These are phyloP conservation scores for Chenopodium berlandieri DNA, from an alignment of 148 eudicot genomes.

Conservation along the genomic window DNA sequence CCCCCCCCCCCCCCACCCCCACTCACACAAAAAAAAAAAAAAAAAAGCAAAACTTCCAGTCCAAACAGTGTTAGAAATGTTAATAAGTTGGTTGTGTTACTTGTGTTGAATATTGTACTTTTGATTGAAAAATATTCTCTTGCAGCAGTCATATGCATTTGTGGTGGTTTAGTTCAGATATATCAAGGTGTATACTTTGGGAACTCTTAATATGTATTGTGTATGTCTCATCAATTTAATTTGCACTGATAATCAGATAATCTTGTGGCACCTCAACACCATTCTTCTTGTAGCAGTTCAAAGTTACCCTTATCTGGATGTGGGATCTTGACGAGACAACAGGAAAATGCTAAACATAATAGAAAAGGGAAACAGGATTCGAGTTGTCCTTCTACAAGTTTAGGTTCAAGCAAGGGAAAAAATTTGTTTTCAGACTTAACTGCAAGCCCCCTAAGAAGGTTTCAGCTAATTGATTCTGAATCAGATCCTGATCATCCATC, in stretches of 20 bases:
- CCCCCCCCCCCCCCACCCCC: too few relatives aligned
- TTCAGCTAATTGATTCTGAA: conserved; percentile 71
- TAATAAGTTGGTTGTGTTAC: neutral
- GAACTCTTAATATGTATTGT: neutral
- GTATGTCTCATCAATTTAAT: neutral
- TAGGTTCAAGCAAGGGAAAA: conserved; percentile 38
- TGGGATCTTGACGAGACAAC: conserved; percentile 52
- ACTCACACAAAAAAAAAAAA: too few relatives aligned
- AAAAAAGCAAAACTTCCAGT: too few relatives aligned
- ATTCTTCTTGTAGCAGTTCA: conserved; percentile 73
- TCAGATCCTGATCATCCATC: conserved; percentile 63
- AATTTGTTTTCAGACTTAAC: conserved; percentile 41
- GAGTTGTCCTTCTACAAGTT: conserved; percentile 35
- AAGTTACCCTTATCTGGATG: conserved; percentile 56
- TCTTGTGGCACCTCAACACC: conserved; percentile 30
- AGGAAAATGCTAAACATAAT: conserved; percentile 27
- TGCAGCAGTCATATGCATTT: neutral
- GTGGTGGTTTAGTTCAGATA: neutral
- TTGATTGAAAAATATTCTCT: neutral
- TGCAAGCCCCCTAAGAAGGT: conserved; percentile 79
- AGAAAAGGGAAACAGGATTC: conserved; percentile 42
- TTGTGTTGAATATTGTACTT: neutral
- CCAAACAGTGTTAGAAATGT: too few relatives aligned
- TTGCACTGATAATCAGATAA: conserved; percentile 34
- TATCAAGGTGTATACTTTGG: neutral